These are phyloP conservation scores for Colletotrichum graminicola DNA, from an alignment of 2,329 filamentous ascomycete genomes.

Conservation along the genomic window DNA sequence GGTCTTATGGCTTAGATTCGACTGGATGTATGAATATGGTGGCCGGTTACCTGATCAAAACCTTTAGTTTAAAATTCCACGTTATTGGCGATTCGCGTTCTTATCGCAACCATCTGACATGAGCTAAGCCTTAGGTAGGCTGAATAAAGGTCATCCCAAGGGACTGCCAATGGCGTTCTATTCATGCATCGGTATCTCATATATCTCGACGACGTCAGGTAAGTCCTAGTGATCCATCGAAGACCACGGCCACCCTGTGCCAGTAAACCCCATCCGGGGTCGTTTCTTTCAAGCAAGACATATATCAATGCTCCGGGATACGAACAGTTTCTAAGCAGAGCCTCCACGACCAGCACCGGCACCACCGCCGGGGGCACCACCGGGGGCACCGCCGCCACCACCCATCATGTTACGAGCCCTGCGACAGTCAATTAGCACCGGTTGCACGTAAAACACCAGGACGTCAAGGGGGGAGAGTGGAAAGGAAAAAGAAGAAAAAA, in stretches of 20 bases:
- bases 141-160: background rate
- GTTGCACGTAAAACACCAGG: background rate
- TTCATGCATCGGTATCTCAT: slow-evolving; percentile 31
- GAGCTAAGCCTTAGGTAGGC: background rate
- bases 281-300: background rate
- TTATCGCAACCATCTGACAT: no score
- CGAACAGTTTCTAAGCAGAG: background rate
- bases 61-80: background rate
- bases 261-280: background rate
- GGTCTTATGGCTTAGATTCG: slow-evolving; percentile 15
- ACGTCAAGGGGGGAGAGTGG: background rate
- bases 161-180: slow-evolving; percentile 8
- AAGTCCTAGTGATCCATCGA: background rate
- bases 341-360: slow-evolving; percentile 46
- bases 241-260: background rate
- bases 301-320: background rate
- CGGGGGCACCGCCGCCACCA: slow-evolving; percentile 47
- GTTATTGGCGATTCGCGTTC: no score
- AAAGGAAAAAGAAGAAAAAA: no score
- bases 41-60: slow-evolving; percentile 13
- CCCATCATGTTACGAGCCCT: slow-evolving; percentile 64
- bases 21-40: slow-evolving; percentile 20
- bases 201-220: slow-evolving; percentile 5
- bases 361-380: slow-evolving; percentile 42
- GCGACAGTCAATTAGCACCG: slow-evolving; percentile 5